Base-by-base conservation (phyloP, 768 basidiomycete genomes). In the Leccinum rimulosum region DNA sequence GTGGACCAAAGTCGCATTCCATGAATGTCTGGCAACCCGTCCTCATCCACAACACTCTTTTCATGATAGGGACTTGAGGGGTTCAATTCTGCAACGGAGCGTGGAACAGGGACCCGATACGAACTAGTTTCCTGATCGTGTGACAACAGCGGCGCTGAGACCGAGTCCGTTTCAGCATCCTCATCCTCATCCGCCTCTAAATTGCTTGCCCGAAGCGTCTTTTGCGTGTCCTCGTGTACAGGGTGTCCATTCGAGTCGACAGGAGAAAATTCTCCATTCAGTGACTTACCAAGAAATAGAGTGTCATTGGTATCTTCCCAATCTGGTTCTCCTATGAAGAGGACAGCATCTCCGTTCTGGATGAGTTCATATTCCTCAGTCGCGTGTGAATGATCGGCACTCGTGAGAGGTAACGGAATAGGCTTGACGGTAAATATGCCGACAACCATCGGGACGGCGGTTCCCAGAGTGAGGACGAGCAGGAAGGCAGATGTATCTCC, bases 401-500 rank as follows among this genome's bases (percentile, higher is more conserved):
- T 77, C n/a, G 74, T 64, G 2, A 75, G 68, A 8, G 82, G 79
- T 0, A 86, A 76, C 5, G 90, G 87, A 6, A 95, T 80, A 6
- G 84, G 80, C 17, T 83, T 81, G 33, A 95, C 79, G 54, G 88
- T 74, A 67, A 93, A 82, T 55, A 85, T 80, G 3, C 91, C 93
- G 17, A 91, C 63, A 35, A 93, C 69, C 85, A 94, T 89, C 0
- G 91, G 90, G 2, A 87, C 62, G 0, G 91, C 79, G 0, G 93
- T 94, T 2, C 94, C 94, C 3, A 93, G 61, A 0, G 87, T 82
- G 5, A 97, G 83, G 5, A 93, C 73, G 0, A 89, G 78, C 1
- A 98, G 74, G 66, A 96, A 89, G 1, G 85, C 81, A 1, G 87
- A 88, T 0, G 89, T 91, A 65, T 94, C 80, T 0, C 91, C 93